Evolutionary conservation across 2,329 filamentous ascomycete species (phyloP).

Genomic region (Ophiocordyceps camponoti-rufipedis): DNA sequence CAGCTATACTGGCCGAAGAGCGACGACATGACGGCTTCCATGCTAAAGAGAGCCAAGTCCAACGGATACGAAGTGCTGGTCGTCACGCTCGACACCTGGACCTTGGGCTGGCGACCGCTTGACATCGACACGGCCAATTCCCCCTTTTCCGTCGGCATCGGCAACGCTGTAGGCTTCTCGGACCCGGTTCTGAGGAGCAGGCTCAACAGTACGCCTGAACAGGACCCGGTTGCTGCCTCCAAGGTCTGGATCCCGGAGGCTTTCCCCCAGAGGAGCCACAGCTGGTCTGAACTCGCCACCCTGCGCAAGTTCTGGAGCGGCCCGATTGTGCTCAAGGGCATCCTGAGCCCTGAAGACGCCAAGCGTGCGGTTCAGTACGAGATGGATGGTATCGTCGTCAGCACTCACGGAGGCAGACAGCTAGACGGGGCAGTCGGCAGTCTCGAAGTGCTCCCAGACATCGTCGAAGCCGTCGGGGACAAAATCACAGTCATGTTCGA

Average conservation of each 20-base stretch:
- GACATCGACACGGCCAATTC: slow-evolving; percentile 36
- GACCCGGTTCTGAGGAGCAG: slow-evolving; percentile 41
- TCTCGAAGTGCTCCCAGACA: slow-evolving; percentile 31
- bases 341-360: slow-evolving; percentile 21
- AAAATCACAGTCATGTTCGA: slow-evolving; percentile 35
- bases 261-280: slow-evolving; percentile 26
- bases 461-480: slow-evolving; percentile 36
- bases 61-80: slow-evolving; percentile 48
- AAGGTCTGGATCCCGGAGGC: slow-evolving; percentile 31
- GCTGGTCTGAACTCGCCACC: slow-evolving; percentile 43
- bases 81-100: slow-evolving; percentile 56
- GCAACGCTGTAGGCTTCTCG: slow-evolving; percentile 42
- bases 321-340: slow-evolving; percentile 22
- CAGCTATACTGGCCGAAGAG: slow-evolving; percentile 59
- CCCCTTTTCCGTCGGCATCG: slow-evolving; percentile 29
- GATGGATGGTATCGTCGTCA: slow-evolving; percentile 21
- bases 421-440: slow-evolving; percentile 23
- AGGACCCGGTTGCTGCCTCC: slow-evolving; percentile 29
- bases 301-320: slow-evolving; percentile 43
- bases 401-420: slow-evolving; percentile 24
- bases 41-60: slow-evolving; percentile 41
- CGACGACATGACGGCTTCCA: slow-evolving; percentile 44
- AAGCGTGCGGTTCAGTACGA: slow-evolving; percentile 17
- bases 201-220: slow-evolving; percentile 17
- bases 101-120: slow-evolving; percentile 47